Conservation (phyloP, 139 green algal species). For the Chlorokybus atmophyticus region DNA sequence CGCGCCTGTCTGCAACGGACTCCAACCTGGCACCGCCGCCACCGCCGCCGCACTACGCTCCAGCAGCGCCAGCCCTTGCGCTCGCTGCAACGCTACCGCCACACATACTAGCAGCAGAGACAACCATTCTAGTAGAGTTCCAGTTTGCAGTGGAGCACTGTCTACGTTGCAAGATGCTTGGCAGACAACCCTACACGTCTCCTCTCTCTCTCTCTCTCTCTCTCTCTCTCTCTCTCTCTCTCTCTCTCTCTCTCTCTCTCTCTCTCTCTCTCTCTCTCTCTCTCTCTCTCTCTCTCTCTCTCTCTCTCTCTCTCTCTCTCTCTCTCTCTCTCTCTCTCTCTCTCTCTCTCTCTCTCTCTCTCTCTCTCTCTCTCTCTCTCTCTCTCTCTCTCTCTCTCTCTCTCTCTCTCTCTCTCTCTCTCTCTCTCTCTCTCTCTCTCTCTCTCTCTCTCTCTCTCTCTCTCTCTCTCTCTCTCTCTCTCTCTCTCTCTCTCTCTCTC, state of each 20-base stretch:
- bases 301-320: slow-evolving; percentile 3
- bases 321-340: slow-evolving; percentile 3
- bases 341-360: slow-evolving; percentile 3
- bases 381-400: slow-evolving; percentile 3
- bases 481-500: slow-evolving; percentile 3
- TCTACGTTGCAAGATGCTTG: too few relatives aligned
- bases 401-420: slow-evolving; percentile 3
- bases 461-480: slow-evolving; percentile 3
- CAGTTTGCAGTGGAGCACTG: too few relatives aligned
- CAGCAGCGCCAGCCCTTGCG: too few relatives aligned
- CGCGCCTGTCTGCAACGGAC: too few relatives aligned
- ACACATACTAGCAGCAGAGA: too few relatives aligned
- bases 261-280: slow-evolving; percentile 3
- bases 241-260: slow-evolving; percentile 3
- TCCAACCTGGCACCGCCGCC: too few relatives aligned
- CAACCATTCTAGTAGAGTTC: too few relatives aligned
- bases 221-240: not conserved
- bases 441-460: slow-evolving; percentile 3
- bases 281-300: not conserved
- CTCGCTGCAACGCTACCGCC: too few relatives aligned
- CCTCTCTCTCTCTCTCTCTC: slow-evolving; percentile 1
- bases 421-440: slow-evolving; percentile 3
- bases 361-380: slow-evolving; percentile 3
- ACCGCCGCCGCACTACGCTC: too few relatives aligned
- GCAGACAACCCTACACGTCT: too few relatives aligned